Evolutionary conservation across 2,329 filamentous ascomycete genomes (phyloP).

Genomic region (Fusarium illudens): DNA sequence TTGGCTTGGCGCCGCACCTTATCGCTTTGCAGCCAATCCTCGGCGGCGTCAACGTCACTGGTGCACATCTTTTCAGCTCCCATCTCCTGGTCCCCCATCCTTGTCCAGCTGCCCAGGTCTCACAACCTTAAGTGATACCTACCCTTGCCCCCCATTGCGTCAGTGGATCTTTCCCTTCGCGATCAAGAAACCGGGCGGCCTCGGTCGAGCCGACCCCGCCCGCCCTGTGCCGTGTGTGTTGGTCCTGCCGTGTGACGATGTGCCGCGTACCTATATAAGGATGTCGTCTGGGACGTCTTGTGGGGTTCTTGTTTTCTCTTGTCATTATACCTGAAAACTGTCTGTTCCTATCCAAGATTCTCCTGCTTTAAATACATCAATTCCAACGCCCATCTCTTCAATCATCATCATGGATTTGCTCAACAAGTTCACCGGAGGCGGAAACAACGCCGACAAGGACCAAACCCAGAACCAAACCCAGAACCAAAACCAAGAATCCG

Average conservation of each 20-base stretch:
- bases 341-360: background rate
- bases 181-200: conserved; percentile 19
- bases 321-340: background rate
- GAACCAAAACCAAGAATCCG: conserved; percentile 42
- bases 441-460: conserved; percentile 43
- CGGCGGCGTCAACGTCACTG: conserved; percentile 29
- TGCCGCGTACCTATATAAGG: conserved; percentile 19
- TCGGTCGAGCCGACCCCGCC: background rate
- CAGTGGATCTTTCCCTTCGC: conserved; percentile 18
- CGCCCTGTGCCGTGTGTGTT: conserved; percentile 1
- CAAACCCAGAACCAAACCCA: conserved; percentile 41
- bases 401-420: conserved; percentile 61
- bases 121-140: background rate
- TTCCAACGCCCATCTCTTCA: background rate
- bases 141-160: conserved; percentile 29
- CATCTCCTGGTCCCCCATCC: background rate
- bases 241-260: conserved; percentile 3
- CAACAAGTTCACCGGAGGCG: conserved; percentile 58
- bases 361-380: background rate
- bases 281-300: background rate
- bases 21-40: conserved; percentile 27
- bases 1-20: conserved; percentile 18
- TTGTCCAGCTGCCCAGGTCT: background rate
- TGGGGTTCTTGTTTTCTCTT: background rate
- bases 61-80: background rate